Evolutionary conservation across 495 filamentous ascomycete genomes (phyloP), one percentile per base, ranked within the genome.

Genomic region (Endocarpon pusillum): DNA sequence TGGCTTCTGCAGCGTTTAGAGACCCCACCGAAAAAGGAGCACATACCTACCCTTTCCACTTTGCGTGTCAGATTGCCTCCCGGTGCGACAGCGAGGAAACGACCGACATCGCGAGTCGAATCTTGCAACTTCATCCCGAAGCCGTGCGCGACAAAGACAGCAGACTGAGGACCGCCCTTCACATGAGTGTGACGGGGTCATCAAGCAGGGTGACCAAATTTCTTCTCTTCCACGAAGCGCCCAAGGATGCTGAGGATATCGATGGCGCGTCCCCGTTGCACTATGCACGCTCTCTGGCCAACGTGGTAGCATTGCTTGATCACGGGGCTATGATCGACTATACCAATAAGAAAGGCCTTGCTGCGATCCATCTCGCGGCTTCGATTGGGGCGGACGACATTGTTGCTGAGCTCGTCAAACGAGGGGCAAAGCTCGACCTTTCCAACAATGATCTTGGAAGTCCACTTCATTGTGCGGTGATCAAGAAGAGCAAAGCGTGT

Each of bases 31-130:
- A 38, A 21, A 27, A 19, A 8, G 25, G 5, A 4, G 24, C 38
- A 16, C 45, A 42, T 26, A 47, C 42, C 3, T 42, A 39, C n/a
- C 41, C 47, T 4, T 28, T 45, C 8, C 36, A 48, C 34, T 49
- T 47, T 29, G 47, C 44, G 11, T 37, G 40, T 3, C 44, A 47
- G 21, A 36, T 49, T n/a, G 41, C 34, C 6, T 40, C 46, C 7
- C 21, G 20, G n/a, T 37, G 46, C 2, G 41, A 49, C 21, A 41
- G 41, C 4, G 37, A 36, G 0, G 41, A 47, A 22, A 42, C 46
- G 12, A 21, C 45, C 12, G 31, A 42, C 12, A 49, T 49, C 20
- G 25, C 44, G 3, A 32, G 39, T 12, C 21, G 32, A 3, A 38
- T 52, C 18, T 28, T 44, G 1, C 14, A 39, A 1, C 32, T 39